Evolutionary conservation across 768 basidiomycete genomes (phyloP), one percentile per base, ranked within the genome.

Genomic region (Tulasnella sp.): DNA sequence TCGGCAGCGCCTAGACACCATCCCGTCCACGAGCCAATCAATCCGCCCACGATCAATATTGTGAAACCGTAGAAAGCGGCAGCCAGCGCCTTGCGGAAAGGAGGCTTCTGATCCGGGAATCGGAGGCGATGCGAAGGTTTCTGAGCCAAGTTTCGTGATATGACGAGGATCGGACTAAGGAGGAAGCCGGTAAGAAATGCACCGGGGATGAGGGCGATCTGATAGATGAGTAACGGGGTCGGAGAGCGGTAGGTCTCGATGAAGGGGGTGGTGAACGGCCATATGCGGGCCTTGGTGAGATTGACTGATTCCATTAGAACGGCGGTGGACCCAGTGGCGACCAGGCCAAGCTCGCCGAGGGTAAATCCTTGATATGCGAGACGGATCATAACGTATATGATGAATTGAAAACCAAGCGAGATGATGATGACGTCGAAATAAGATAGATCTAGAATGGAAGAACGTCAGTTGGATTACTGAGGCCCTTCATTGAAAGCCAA

Each of bases 311-410:
- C 94, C 75, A 92, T 83, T 65, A 83, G 84, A 22, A 98, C 68
- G 0, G 84, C 84, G 1, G 92, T 87, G 4, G 87, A 92, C 43
- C 92, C 91, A 64, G 90, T 89, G 45, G 84, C 86, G 17, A 94
- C 88, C 24, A 97, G 72, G 24, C 85, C 86, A 17, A 98, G 78
- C 69, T 99, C 96, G 30, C 96, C 96, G 1, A 99, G 78, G 0
- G 93, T 98, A 71, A 98, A 93, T 10, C 88, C 89, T n/a, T 87
- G 80, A 65, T 96, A 87, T 3, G 92, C 93, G 45, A 99, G 76
- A 22, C 96, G 80, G 43, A 96, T 77, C 43, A 87, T 87, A 49
- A 87, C 76, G 70, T 98, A 99, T 48, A 98, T 74, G 52, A 90
- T 82, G 67, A 92, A 85, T 68, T 97, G 96, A 69, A 86, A 96